These are phyloP conservation scores for Lactarius psammicola DNA, from an alignment of 768 basidiomycete genomes.

Conservation along the genomic window DNA sequence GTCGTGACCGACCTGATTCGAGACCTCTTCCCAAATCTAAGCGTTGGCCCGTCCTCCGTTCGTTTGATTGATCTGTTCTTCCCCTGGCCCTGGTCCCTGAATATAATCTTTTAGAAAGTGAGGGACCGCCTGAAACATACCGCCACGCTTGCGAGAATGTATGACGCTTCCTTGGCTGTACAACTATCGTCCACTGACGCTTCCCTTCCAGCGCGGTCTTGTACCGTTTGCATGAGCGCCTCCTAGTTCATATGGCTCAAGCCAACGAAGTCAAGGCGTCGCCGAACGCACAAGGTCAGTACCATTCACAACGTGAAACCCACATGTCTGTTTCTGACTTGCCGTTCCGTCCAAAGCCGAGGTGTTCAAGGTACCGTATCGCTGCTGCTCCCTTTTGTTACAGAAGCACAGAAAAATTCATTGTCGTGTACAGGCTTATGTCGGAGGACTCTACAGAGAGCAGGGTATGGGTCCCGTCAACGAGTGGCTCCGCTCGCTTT, in stretches of 20 bases:
- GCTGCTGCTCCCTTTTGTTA: background rate
- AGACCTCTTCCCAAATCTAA: constrained; percentile 10
- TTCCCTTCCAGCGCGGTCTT: constrained; percentile 13
- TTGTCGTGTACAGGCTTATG: constrained; percentile 16
- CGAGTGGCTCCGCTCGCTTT: constrained; percentile 14
- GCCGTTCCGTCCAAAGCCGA: constrained; percentile 14
- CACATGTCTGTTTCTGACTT: background rate
- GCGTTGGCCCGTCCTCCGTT: constrained; percentile 23
- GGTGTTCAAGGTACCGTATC: constrained; percentile 21
- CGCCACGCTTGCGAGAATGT: constrained; percentile 17
- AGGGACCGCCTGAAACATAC: constrained; percentile 21
- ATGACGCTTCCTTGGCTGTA: background rate
- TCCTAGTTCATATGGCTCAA: constrained; percentile 14
- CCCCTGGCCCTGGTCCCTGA: background rate
- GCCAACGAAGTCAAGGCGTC: constrained; percentile 16
- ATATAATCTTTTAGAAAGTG: constrained; percentile 15
- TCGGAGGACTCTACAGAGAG: constrained; percentile 20
- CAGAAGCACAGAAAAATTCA: background rate
- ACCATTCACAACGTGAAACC: background rate
- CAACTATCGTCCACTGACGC: background rate
- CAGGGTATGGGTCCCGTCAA: constrained; percentile 18
- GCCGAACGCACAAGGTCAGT: constrained; percentile 18
- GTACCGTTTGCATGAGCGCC: constrained; percentile 16
- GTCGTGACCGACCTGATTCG: constrained; percentile 20
- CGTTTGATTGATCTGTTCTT: background rate